Evolutionary conservation across 2,329 filamentous ascomycete species (phyloP).

Genomic region (Nemania sp.): DNA sequence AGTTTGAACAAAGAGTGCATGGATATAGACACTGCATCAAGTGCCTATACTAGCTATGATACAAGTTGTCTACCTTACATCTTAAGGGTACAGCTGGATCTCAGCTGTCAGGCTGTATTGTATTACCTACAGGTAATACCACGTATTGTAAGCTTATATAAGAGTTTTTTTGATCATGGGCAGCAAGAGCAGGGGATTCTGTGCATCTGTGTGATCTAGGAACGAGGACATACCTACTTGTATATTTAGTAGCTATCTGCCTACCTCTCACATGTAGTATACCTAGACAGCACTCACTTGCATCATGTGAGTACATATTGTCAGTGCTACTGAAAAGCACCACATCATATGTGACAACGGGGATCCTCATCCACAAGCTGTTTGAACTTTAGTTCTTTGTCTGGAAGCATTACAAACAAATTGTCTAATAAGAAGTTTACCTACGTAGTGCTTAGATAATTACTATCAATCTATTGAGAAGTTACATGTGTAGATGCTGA

Average conservation of each 20-base stretch:
- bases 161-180: background rate
- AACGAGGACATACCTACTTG: slow-evolving; percentile 5
- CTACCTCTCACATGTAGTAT: background rate
- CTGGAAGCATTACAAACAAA: background rate
- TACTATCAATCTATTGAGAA: too few species aligned
- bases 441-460: too few species aligned
- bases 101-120: too few species aligned
- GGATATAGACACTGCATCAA: too few species aligned
- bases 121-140: too few species aligned
- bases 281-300: too few species aligned
- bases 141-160: slow-evolving; percentile 23
- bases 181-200: background rate
- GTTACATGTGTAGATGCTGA: too few species aligned
- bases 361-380: background rate
- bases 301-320: slow-evolving; percentile 24
- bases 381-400: background rate
- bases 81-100: too few species aligned
- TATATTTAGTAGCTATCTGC: too few species aligned
- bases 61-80: too few species aligned
- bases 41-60: too few species aligned
- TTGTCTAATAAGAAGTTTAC: background rate
- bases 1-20: too few species aligned
- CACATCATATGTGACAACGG: background rate
- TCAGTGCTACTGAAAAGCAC: background rate
- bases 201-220: slow-evolving; percentile 15